Conservation (phyloP, 305 asterid genomes). For the Ilex paraguariensis region DNA sequence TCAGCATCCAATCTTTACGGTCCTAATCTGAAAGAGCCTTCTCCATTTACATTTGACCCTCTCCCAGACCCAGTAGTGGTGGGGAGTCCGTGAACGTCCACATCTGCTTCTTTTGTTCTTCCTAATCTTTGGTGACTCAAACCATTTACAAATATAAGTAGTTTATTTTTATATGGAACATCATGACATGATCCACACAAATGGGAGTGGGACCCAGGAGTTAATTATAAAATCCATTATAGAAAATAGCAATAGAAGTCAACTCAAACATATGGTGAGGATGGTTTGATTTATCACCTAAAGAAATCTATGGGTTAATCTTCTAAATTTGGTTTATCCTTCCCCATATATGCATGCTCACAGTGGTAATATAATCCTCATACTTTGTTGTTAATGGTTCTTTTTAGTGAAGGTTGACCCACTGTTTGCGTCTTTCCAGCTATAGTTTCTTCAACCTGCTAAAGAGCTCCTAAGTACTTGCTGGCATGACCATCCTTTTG, state of each 20-base stretch:
- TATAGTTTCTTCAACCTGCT: no score
- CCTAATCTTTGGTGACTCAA: constrained; percentile 20
- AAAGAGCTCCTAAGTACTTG: no score
- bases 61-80: no score
- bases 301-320: no score
- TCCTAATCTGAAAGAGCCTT: background rate
- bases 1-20: no score
- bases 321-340: no score
- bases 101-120: constrained; percentile 7
- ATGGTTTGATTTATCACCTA: no score
- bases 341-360: no score
- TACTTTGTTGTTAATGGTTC: background rate
- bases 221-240: constrained; percentile 7
- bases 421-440: no score
- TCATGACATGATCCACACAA: constrained; percentile 12
- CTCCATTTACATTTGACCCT: background rate
- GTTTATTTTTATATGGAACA: background rate
- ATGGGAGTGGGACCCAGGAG: constrained; percentile 4
- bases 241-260: constrained; percentile 10
- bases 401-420: no score
- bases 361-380: background rate
- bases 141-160: constrained; percentile 12
- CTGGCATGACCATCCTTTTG: background rate
- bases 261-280: constrained; percentile 6
- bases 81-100: no score